Conservation (phyloP, 441 rosid species). For the Metrosideros polymorpha region DNA sequence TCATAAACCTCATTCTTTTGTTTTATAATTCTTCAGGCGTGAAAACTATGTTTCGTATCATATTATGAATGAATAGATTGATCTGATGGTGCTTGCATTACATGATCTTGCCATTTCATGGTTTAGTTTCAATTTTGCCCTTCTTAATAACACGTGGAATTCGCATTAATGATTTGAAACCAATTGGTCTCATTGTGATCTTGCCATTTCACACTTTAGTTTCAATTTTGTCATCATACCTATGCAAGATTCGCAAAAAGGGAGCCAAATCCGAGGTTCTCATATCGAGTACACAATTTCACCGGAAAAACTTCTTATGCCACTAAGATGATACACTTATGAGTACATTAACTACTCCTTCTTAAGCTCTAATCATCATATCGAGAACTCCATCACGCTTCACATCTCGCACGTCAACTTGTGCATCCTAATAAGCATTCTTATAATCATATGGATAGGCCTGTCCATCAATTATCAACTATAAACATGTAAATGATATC, state of each 20-base stretch:
- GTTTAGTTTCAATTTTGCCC: neutral
- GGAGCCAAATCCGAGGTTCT: neutral
- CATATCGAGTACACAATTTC: neutral
- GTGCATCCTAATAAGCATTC: neutral
- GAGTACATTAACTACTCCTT: neutral
- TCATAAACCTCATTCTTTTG: neutral
- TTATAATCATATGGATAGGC: neutral
- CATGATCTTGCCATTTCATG: neutral
- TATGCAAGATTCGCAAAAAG: too few relatives aligned
- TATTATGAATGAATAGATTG: neutral
- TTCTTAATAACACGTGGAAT: neutral
- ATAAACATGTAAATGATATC: neutral
- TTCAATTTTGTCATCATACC: too few relatives aligned
- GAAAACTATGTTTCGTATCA: neutral
- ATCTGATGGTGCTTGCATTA: neutral
- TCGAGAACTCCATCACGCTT: neutral
- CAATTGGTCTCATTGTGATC: neutral
- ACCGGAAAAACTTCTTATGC: neutral
- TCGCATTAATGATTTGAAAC: neutral
- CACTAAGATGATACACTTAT: neutral
- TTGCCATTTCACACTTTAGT: too few relatives aligned
- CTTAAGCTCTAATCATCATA: neutral
- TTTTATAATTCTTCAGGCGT: neutral
- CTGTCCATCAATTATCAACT: neutral
- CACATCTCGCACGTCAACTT: neutral